Percentiles rank a stretch among this genome's conserved stretches.
Evolutionary conservation across 1,284 basidiomycete species (phyloP).

Genomic region (Malassezia yamatoensis): DNA sequence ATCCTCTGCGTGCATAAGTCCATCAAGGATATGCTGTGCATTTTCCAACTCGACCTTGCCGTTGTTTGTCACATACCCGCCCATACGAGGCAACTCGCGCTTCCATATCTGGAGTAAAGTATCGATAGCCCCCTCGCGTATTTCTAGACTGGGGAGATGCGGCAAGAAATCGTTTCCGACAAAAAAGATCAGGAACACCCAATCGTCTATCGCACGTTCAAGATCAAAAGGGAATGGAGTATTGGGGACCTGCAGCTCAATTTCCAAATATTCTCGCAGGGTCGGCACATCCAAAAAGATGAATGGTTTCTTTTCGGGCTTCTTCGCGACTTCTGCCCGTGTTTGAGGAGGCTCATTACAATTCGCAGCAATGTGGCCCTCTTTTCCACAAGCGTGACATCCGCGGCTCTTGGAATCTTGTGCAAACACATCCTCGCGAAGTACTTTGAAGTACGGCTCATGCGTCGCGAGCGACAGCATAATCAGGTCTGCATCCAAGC

Average conservation of each 20-base stretch:
- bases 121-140: slow-evolving; percentile 97
- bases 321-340: slow-evolving; percentile 12
- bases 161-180: slow-evolving; percentile 99
- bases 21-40: slow-evolving; percentile 88
- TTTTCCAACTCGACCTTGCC: slow-evolving; percentile 75
- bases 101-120: slow-evolving; percentile 92
- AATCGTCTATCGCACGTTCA: slow-evolving; percentile 97
- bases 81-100: slow-evolving; percentile 80
- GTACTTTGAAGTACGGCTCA: slow-evolving; percentile 90
- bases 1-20: slow-evolving; percentile 80
- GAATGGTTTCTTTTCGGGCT: slow-evolving; percentile 71
- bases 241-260: slow-evolving; percentile 75
- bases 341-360: slow-evolving; percentile 56
- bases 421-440: slow-evolving; percentile 93
- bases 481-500: slow-evolving; percentile 95
- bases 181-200: slow-evolving; percentile 99
- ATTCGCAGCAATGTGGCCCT: slow-evolving; percentile 85
- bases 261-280: slow-evolving; percentile 91
- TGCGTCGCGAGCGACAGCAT: slow-evolving; percentile 97
- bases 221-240: slow-evolving; percentile 80
- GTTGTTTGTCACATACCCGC: slow-evolving; percentile 89
- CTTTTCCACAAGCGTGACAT: slow-evolving; percentile 84
- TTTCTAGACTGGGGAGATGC: slow-evolving; percentile 93
- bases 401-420: slow-evolving; percentile 55
- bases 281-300: slow-evolving; percentile 96